Percentiles rank a stretch among this genome's conserved stretches.
Conservation (phyloP, 768 basidiomycete genomes). For the Coprinopsis marcescibilis region DNA sequence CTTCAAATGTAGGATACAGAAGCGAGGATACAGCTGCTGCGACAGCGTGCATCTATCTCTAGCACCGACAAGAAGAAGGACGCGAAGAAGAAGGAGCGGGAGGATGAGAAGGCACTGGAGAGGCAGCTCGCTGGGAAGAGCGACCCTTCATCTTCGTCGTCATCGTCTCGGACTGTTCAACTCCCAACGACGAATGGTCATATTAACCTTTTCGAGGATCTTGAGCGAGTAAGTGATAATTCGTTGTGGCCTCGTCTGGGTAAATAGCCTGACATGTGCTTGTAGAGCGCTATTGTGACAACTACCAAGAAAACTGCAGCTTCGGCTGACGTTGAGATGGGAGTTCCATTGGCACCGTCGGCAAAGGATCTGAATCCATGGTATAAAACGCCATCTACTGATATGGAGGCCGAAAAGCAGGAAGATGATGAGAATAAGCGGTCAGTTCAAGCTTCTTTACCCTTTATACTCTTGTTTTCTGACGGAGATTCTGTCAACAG, state of each 20-base stretch:
- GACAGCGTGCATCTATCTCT: constrained; percentile 45
- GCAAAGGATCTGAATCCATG: constrained; percentile 77
- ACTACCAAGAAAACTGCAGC: constrained; percentile 36
- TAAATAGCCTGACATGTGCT: constrained; percentile 1
- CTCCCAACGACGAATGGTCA: constrained; percentile 54
- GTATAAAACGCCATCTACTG: constrained; percentile 48
- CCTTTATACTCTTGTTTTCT: neutral
- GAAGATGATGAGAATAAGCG: constrained; percentile 28
- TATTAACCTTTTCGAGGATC: constrained; percentile 79
- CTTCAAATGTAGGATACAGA: constrained; percentile 69
- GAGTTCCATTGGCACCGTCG: constrained; percentile 67
- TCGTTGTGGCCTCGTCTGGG: neutral
- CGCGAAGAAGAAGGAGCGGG: constrained; percentile 29
- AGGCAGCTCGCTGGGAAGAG: too few species aligned
- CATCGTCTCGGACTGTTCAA: constrained; percentile 28
- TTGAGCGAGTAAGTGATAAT: constrained; percentile 53
- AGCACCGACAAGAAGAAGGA: constrained; percentile 32
- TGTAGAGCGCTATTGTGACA: constrained; percentile 37
- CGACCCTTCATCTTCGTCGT: too few species aligned
- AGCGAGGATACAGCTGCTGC: constrained; percentile 61
- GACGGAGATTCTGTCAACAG: constrained; percentile 35
- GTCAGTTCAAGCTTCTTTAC: constrained; percentile 21
- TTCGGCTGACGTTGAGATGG: constrained; percentile 57
- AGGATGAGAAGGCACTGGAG: constrained; percentile 11
- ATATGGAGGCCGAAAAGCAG: constrained; percentile 20